Evolutionary conservation across 2,329 filamentous ascomycete genomes (phyloP).

Genomic region (Fusarium camptoceras): DNA sequence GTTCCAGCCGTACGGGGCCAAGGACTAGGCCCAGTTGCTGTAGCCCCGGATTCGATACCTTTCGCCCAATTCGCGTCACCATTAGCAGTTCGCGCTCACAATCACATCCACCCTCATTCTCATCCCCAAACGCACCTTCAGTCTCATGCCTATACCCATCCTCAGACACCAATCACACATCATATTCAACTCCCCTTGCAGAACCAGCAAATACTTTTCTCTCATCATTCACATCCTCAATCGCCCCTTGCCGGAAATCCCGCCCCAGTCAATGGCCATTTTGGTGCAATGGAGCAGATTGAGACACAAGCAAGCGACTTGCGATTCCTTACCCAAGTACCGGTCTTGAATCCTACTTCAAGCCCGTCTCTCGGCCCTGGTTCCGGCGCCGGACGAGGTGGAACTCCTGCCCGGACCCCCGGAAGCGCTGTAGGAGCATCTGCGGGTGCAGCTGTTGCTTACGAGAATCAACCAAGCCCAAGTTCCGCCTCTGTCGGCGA

Average conservation of each 20-base stretch:
- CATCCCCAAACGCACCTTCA: slow-evolving; percentile 12
- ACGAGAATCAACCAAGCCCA: slow-evolving; percentile 52
- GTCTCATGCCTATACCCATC: slow-evolving; percentile 11
- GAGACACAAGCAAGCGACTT: slow-evolving; percentile 66
- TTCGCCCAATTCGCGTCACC: slow-evolving; percentile 37
- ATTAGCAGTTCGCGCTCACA: slow-evolving; percentile 25
- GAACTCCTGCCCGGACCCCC: slow-evolving; percentile 35
- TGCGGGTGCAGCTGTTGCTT: slow-evolving; percentile 48
- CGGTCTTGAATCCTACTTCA: slow-evolving; percentile 44
- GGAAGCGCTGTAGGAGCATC: slow-evolving; percentile 40
- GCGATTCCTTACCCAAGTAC: slow-evolving; percentile 61
- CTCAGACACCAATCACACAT: slow-evolving; percentile 6
- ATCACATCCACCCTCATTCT: slow-evolving; percentile 5
- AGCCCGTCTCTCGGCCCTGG: slow-evolving; percentile 38
- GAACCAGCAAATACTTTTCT: slow-evolving; percentile 15
- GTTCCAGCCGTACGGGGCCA: background rate
- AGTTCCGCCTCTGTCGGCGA: slow-evolving; percentile 59
- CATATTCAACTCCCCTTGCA: slow-evolving; percentile 20
- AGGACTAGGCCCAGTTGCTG: background rate
- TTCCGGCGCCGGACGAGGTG: slow-evolving; percentile 34
- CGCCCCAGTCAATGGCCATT: slow-evolving; percentile 36
- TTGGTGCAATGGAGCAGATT: slow-evolving; percentile 63
- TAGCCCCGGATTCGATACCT: slow-evolving; percentile 25
- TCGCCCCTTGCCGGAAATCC: slow-evolving; percentile 8
- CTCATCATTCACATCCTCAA: slow-evolving; percentile 18